These are phyloP conservation scores for Scorias spongiosa DNA, from an alignment of 2,329 filamentous ascomycete species.

Conservation along the genomic window DNA sequence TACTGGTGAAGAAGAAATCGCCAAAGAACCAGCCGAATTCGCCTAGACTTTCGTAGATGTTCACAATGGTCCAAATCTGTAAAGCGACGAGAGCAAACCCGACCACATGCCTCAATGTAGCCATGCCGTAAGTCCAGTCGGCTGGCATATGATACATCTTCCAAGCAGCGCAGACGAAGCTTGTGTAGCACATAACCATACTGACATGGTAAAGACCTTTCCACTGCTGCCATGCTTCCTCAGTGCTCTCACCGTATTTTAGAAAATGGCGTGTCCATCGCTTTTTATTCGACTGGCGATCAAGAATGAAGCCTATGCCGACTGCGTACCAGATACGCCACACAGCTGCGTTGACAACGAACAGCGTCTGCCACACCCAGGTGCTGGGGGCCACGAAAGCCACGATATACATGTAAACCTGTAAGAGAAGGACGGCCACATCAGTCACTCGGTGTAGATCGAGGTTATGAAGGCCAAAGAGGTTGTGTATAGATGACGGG, in stretches of 20 bases:
- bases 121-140: constrained; percentile 78
- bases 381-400: constrained; percentile 66
- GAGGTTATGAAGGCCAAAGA: constrained; percentile 69
- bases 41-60: constrained; percentile 87
- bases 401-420: constrained; percentile 58
- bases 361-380: constrained; percentile 57
- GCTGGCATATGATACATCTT: constrained; percentile 85
- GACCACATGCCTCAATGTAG: constrained; percentile 72
- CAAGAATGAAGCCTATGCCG: constrained; percentile 72
- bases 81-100: constrained; percentile 67
- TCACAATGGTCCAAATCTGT: constrained; percentile 83
- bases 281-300: constrained; percentile 76
- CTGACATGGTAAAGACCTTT: constrained; percentile 90
- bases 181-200: constrained; percentile 76
- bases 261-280: constrained; percentile 95
- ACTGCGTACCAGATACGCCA: constrained; percentile 90
- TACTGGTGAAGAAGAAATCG: constrained; percentile 92
- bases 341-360: constrained; percentile 61
- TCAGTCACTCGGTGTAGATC: constrained; percentile 83
- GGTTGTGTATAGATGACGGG: constrained; percentile 61
- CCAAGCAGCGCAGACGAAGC: constrained; percentile 82
- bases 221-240: constrained; percentile 95
- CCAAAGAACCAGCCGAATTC: constrained; percentile 99
- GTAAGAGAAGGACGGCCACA: constrained; percentile 60
- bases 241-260: constrained; percentile 81